phyloP scores from a whole-genome alignment of 2,329 filamentous ascomycete species.

The Xylogone sp. region DNA sequence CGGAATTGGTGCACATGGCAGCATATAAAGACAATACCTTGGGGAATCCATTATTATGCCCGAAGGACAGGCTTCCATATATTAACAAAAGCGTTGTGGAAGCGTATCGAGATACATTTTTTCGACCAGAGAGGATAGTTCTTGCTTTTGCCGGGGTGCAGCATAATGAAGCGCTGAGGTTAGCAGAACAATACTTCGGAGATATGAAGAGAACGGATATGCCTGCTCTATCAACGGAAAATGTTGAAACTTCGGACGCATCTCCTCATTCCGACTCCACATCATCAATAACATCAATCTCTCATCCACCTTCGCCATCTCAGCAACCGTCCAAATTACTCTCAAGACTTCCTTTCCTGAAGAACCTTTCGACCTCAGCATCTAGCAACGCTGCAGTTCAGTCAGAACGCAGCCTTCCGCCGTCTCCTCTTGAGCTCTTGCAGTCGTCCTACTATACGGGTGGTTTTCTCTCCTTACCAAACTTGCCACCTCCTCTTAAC shows the following conservation, averaged over 20 bases:
- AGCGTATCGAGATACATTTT: conserved; percentile 79
- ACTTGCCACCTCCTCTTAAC: conserved; percentile 73
- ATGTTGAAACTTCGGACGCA: conserved; percentile 53
- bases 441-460: conserved; percentile 82
- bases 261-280: conserved; percentile 34
- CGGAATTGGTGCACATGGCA: conserved; percentile 91
- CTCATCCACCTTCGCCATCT: conserved; percentile 28
- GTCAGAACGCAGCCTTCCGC: conserved; percentile 36
- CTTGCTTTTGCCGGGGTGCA: conserved; percentile 91
- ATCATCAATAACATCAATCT: conserved; percentile 32
- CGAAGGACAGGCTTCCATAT: conserved; percentile 70
- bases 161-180: conserved; percentile 72
- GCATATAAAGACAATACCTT: conserved; percentile 96
- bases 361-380: conserved; percentile 77
- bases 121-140: conserved; percentile 85
- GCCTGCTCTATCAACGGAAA: conserved; percentile 48
- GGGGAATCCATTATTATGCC: conserved; percentile 89
- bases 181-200: conserved; percentile 85
- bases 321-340: conserved; percentile 64
- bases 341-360: conserved; percentile 85
- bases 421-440: conserved; percentile 51
- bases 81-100: conserved; percentile 74
- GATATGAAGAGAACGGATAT: conserved; percentile 67
- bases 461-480: conserved; percentile 82
- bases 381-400: conserved; percentile 56